Conservation (phyloP, 1,284 basidiomycete species). For the Leccinum pachyderme region DNA sequence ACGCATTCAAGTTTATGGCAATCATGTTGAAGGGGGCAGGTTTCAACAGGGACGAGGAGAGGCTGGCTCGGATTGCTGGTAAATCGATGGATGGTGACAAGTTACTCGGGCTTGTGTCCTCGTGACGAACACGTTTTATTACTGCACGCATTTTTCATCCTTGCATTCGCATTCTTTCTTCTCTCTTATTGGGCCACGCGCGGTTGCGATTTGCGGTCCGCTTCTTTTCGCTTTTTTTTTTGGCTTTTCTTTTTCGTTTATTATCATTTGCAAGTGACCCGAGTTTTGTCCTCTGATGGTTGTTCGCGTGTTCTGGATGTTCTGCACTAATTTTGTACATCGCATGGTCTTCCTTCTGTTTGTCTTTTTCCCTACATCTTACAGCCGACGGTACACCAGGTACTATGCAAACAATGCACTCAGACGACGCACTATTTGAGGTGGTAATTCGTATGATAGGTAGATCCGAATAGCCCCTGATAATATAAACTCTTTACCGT, state of each 20-base stretch:
- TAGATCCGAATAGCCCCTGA: no score
- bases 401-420: slow-evolving; percentile 22
- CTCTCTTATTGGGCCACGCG: slow-evolving; percentile 5
- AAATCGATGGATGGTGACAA: slow-evolving; percentile 60
- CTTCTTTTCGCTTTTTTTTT: not conserved
- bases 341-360: slow-evolving; percentile 28
- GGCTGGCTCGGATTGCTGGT: slow-evolving; percentile 49
- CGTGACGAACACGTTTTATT: slow-evolving; percentile 23
- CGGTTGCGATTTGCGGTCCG: slow-evolving; percentile 15
- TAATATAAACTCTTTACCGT: no score
- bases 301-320: slow-evolving; percentile 27
- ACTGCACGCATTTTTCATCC: slow-evolving; percentile 17
- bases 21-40: slow-evolving; percentile 68
- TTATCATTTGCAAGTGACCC: slow-evolving; percentile 14
- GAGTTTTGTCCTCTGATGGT: slow-evolving; percentile 29
- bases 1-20: slow-evolving; percentile 77
- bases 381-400: slow-evolving; percentile 23
- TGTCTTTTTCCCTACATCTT: slow-evolving; percentile 21
- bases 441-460: not conserved
- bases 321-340: slow-evolving; percentile 34
- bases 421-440: slow-evolving; percentile 11
- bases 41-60: slow-evolving; percentile 59
- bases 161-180: slow-evolving; percentile 19
- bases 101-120: slow-evolving; percentile 58
- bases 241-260: slow-evolving; percentile 5